Conservation (phyloP, 768 basidiomycete genomes). For the Russula emetica region DNA sequence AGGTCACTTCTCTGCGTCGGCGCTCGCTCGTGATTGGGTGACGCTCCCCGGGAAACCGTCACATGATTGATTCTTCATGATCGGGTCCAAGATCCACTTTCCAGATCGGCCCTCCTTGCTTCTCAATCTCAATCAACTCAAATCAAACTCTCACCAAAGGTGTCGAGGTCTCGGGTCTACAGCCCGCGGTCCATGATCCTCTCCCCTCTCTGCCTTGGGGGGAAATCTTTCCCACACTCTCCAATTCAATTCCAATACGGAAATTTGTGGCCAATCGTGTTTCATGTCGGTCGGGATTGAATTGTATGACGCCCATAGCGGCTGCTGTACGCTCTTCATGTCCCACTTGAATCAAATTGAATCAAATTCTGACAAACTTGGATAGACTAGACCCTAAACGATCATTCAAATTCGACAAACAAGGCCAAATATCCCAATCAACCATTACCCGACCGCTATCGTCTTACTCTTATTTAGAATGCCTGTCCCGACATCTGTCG, state of each 20-base stretch:
- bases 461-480: conserved; percentile 6
- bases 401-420: conserved; percentile 1
- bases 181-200: conserved; percentile 1
- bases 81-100: conserved; percentile 24
- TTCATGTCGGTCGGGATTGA: not conserved
- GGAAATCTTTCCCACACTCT: not conserved
- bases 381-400: conserved; percentile 11
- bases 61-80: conserved; percentile 28
- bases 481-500: conserved; percentile 34
- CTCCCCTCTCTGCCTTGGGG: not conserved
- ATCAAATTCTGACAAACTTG: not conserved
- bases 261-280: not conserved
- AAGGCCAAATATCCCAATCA: conserved; percentile 7
- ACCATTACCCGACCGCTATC: not conserved
- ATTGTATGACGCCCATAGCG: not conserved
- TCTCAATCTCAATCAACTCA: conserved; percentile 15
- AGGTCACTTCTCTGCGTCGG: conserved; percentile 3
- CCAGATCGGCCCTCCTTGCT: conserved; percentile 20
- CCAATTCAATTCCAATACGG: too few relatives aligned
- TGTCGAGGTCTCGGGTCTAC: not conserved
- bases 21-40: conserved; percentile 19
- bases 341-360: conserved; percentile 1
- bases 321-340: not conserved
- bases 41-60: conserved; percentile 26
- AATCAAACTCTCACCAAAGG: conserved; percentile 1